Base-by-base conservation (phyloP, 352 stramenopile genomes). In the Globisporangium parvum region DNA sequence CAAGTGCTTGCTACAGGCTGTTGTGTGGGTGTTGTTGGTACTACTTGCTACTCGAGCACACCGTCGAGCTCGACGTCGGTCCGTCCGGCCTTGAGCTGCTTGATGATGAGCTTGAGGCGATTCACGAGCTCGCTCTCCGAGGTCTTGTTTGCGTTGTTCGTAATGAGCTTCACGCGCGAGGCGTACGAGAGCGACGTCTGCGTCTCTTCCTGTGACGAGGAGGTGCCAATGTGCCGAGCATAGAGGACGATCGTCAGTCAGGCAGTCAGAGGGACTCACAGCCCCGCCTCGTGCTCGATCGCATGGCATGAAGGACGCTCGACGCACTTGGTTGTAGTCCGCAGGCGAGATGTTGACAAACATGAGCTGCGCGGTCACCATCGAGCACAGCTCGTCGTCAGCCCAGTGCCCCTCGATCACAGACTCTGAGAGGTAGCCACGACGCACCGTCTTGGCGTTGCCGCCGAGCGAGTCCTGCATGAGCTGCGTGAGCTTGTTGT, bases 401-500 rank as follows among this genome's bases (percentile, higher is more conserved):
- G 37, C 42, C 42, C 46, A 48, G 23, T 20, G 6, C 55, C n/a
- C 44, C 20, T 48, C 46, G 3, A 31, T 11, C 20, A 11, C 11
- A 20, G 9, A 49, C 12, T 9, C 26, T 2, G 35, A 6, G 1
- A 20, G 46, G 24, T 31, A 18, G 26, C 14, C 10, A 12, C 3
- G 2, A 28, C 48, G 3, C 49, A 96, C 84, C 66, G 90, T 97
- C 70, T 97, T 97, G 54, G 87, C 89, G 64, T 98, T 98, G 39
- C 88, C 92, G 33, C 91, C 91, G 9, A 97, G 76, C 1, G 90
- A 97, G 63, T 96, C 91, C 63, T 97, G 93, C 77, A 97, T 89
- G 42, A 97, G 66, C 66, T 96, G 88, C 6, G 91, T 97, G 59
- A 97, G 75, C 75, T 96, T 96, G 74, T 96, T 96, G 73, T 97